Evolutionary conservation across 148 eudicot genomes (phyloP).

Genomic region (Nepenthes mirabilis): DNA sequence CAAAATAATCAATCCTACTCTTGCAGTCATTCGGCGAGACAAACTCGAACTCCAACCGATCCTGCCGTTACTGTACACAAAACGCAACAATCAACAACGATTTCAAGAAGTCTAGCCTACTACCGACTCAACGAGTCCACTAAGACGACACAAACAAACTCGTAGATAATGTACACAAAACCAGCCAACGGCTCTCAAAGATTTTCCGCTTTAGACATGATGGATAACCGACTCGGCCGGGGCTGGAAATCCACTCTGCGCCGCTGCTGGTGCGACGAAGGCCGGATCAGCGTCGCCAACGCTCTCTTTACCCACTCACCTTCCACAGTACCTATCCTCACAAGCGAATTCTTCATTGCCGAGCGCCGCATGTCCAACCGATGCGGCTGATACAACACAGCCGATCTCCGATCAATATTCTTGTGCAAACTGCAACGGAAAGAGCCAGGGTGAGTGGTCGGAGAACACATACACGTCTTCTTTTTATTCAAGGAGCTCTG

Average conservation of each 20-base stretch:
- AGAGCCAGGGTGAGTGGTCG: slow-evolving; percentile 46
- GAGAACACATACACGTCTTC: slow-evolving; percentile 37
- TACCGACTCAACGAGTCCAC: too few species aligned
- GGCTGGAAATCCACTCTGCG: slow-evolving; percentile 30
- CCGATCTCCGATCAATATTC: slow-evolving; percentile 5
- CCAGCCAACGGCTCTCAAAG: background rate
- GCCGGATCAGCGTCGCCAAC: slow-evolving; percentile 34
- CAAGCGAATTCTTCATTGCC: slow-evolving; percentile 53
- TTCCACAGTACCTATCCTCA: slow-evolving; percentile 51
- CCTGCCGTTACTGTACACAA: too few species aligned
- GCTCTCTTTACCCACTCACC: slow-evolving; percentile 53
- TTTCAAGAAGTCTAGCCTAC: too few species aligned
- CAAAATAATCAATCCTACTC: too few species aligned
- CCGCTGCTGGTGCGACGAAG: slow-evolving; percentile 45
- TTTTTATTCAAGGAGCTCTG: slow-evolving; percentile 8
- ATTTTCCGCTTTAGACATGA: slow-evolving; percentile 30
- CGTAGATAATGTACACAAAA: too few species aligned
- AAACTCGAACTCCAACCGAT: too few species aligned
- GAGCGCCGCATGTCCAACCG: slow-evolving; percentile 36
- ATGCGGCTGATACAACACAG: slow-evolving; percentile 18
- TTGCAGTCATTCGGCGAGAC: too few species aligned
- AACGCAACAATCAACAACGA: too few species aligned
- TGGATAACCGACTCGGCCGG: slow-evolving; percentile 31
- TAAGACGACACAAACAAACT: too few species aligned
- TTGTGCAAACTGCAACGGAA: slow-evolving; percentile 39